Evolutionary conservation across 2,329 filamentous ascomycete species (phyloP).

Genomic region (Sordariomycetes sp.): DNA sequence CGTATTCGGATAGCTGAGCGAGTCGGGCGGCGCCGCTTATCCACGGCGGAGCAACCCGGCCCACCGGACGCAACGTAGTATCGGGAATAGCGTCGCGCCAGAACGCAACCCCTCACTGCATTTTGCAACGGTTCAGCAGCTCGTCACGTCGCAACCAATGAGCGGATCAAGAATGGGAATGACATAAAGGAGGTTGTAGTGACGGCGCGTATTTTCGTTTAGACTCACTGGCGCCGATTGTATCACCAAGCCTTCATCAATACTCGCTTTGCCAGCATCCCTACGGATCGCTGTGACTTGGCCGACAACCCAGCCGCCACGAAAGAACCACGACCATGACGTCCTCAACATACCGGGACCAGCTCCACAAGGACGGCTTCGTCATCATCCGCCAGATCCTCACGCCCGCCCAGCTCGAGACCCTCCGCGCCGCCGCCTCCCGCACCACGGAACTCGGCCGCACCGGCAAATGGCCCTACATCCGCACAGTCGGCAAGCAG

Average conservation of each 20-base stretch:
- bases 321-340: neutral
- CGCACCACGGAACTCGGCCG: constrained; percentile 47
- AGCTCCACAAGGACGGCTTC: constrained; percentile 61
- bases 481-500: constrained; percentile 78
- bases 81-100: neutral
- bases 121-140: neutral
- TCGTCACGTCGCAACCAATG: neutral
- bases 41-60: neutral
- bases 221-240: no score
- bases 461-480: constrained; percentile 60
- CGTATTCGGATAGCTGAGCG: no score
- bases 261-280: neutral
- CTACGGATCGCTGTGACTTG: neutral
- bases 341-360: constrained; percentile 11
- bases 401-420: constrained; percentile 34
- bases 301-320: neutral
- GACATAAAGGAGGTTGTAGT: no score
- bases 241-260: no score
- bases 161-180: no score
- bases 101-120: neutral
- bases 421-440: constrained; percentile 46
- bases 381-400: constrained; percentile 58
- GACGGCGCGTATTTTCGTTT: no score
- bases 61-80: neutral
- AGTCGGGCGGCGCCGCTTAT: no score